Conservation (phyloP, 495 filamentous ascomycete genomes). For the Penicillium nucicola region DNA sequence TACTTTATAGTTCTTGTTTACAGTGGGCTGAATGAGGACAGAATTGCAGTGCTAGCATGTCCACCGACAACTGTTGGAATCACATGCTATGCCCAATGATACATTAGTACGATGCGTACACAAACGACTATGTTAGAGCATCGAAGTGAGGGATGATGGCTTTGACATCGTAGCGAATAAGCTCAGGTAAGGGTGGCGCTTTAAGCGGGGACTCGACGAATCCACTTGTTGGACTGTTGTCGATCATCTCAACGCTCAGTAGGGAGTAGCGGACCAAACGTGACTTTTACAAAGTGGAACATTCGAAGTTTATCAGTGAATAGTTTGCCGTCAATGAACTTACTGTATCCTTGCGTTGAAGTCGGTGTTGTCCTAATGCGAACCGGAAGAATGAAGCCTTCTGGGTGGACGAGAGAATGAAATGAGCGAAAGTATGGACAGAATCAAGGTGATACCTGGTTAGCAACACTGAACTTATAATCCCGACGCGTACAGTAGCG, state of each 20-base stretch:
- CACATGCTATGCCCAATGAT: too few species aligned
- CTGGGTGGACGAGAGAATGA: background rate
- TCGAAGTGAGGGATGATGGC: constrained; percentile 16
- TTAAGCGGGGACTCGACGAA: constrained; percentile 1
- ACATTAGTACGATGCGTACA: too few species aligned
- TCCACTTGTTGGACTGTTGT: constrained; percentile 1
- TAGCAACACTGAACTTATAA: too few species aligned
- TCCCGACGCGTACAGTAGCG: too few species aligned
- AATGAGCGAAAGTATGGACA: too few species aligned
- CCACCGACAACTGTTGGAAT: too few species aligned
- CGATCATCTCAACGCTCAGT: background rate
- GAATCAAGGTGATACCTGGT: too few species aligned
- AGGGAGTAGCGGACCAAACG: background rate
- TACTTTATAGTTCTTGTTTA: too few species aligned
- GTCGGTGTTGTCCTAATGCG: background rate
- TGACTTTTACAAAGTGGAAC: background rate
- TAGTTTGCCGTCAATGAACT: background rate
- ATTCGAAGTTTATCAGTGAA: background rate
- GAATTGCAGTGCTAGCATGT: too few species aligned
- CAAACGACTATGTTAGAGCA: background rate
- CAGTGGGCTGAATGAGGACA: too few species aligned
- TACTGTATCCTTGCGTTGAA: background rate
- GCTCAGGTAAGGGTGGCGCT: constrained; percentile 15
- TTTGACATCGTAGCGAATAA: constrained; percentile 2
- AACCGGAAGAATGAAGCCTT: background rate